Evolutionary conservation across 345 rosid species (phyloP).

Genomic region (Erucastrum elatum): DNA sequence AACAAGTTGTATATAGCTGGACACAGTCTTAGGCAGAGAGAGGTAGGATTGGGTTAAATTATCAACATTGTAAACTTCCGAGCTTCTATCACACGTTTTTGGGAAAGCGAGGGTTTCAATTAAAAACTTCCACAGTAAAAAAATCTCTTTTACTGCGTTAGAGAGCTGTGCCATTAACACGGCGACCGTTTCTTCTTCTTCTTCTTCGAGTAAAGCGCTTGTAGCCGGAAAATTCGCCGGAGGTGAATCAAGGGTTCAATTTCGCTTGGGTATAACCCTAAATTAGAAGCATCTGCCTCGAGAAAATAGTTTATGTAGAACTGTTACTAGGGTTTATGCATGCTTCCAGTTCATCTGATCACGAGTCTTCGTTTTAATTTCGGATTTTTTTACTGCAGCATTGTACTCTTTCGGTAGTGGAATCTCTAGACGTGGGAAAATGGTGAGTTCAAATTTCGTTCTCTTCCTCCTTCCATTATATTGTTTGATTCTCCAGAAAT

Average conservation of each 20-base stretch:
- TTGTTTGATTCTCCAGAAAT: too few species aligned
- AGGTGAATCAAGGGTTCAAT: slow-evolving; percentile 26
- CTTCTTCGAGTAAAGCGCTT: too few species aligned
- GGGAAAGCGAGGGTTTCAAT: slow-evolving; percentile 16
- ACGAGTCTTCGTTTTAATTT: too few species aligned
- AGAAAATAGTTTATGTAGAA: slow-evolving; percentile 2
- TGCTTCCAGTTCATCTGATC: slow-evolving; percentile 2
- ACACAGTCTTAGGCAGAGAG: too few species aligned
- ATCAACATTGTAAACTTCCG: background rate
- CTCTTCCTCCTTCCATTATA: too few species aligned
- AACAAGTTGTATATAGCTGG: too few species aligned
- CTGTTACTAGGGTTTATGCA: slow-evolving; percentile 33
- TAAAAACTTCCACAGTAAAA: slow-evolving; percentile 3
- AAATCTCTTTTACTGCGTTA: background rate
- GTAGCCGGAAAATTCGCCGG: slow-evolving; percentile 31
- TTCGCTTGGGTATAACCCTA: slow-evolving; percentile 27
- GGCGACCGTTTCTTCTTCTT: slow-evolving; percentile 35
- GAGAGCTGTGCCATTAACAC: slow-evolving; percentile 11
- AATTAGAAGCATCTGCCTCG: slow-evolving; percentile 8
- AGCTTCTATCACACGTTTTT: background rate
- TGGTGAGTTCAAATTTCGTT: too few species aligned
- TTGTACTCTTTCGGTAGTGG: too few species aligned
- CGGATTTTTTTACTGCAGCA: too few species aligned
- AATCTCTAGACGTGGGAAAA: too few species aligned
- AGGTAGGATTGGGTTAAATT: background rate